These are phyloP conservation scores for Straminergon stramineum DNA, from an alignment of 225 moss, liverwort and hornwort genomes.

Conservation along the genomic window DNA sequence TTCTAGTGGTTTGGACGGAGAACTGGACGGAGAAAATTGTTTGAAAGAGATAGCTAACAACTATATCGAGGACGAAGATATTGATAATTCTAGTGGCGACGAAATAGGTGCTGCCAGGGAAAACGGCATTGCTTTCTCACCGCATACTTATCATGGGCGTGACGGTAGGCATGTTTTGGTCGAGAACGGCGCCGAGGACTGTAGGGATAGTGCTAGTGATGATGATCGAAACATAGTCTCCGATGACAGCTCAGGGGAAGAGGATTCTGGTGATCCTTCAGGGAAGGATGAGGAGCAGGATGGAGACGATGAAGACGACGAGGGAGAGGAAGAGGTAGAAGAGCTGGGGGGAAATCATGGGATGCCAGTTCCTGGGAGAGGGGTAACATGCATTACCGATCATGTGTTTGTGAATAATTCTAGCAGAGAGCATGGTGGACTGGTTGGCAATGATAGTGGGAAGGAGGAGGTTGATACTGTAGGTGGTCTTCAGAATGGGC, in stretches of 20 bases:
- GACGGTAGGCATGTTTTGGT: background rate
- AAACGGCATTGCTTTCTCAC: slow-evolving; percentile 6
- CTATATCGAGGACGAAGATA: slow-evolving; percentile 43
- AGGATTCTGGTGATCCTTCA: slow-evolving; percentile 23
- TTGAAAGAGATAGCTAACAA: slow-evolving; percentile 48
- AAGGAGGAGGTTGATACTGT: slow-evolving; percentile 9
- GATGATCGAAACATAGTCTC: background rate
- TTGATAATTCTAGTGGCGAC: slow-evolving; percentile 31
- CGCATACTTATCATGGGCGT: background rate
- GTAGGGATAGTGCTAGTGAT: slow-evolving; percentile 4
- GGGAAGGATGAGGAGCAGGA: slow-evolving; percentile 12
- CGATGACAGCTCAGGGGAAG: slow-evolving; percentile 24
- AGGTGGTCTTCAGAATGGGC: slow-evolving; percentile 4
- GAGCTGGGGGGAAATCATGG: background rate
- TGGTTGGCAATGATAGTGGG: background rate
- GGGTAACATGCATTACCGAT: background rate
- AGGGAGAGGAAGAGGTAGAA: background rate
- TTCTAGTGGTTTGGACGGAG: slow-evolving; percentile 4
- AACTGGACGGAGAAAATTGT: slow-evolving; percentile 27
- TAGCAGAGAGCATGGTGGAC: background rate
- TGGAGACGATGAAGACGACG: slow-evolving; percentile 18
- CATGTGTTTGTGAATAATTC: background rate
- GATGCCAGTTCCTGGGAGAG: slow-evolving; percentile 1
- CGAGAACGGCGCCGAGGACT: background rate
- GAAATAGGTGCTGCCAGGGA: slow-evolving; percentile 13